phyloP scores from a whole-genome alignment of 1,139 yeast genomes.

The Suhomyces chickasaworum region DNA sequence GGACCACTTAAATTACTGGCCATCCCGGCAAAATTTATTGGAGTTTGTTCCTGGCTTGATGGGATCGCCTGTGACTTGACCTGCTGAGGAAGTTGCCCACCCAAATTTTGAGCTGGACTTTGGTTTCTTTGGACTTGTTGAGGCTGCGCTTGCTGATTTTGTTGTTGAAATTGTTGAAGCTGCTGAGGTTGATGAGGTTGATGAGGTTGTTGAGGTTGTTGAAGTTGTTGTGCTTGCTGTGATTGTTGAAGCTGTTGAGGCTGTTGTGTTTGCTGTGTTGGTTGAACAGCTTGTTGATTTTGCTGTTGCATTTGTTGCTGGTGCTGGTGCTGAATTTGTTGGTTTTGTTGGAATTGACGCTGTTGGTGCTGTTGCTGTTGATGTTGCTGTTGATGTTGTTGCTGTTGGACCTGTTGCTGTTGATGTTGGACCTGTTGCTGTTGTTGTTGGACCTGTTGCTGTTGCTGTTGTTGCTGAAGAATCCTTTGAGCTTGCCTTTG shows the following conservation, averaged over 20 bases:
- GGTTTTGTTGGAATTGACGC: not conserved
- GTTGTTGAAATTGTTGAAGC: conserved; percentile 14
- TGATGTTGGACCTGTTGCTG: conserved; percentile 1
- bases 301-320: conserved; percentile 2
- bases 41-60: conserved; percentile 11
- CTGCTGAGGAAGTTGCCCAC: conserved; percentile 3
- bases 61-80: conserved; percentile 5
- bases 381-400: not conserved
- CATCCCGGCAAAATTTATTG: not conserved
- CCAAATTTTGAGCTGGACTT: not conserved
- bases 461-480: conserved; percentile 20
- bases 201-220: not conserved
- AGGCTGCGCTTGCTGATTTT: conserved; percentile 7
- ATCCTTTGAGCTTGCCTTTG: conserved; percentile 23
- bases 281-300: conserved; percentile 8
- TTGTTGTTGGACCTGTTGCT: conserved; percentile 11
- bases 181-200: conserved; percentile 7
- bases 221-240: conserved; percentile 2
- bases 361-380: conserved; percentile 1
- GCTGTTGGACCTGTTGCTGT: not conserved
- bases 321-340: conserved; percentile 11
- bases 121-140: conserved; percentile 7
- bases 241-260: conserved; percentile 4
- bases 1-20: conserved; percentile 4
- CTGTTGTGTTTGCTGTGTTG: conserved; percentile 7